A percentile compares a stretch with the other conserved stretches of the same genome.
Evolutionary conservation across 2,329 filamentous ascomycete species (phyloP).

Genomic region (Aaosphaeria pasadenensis): DNA sequence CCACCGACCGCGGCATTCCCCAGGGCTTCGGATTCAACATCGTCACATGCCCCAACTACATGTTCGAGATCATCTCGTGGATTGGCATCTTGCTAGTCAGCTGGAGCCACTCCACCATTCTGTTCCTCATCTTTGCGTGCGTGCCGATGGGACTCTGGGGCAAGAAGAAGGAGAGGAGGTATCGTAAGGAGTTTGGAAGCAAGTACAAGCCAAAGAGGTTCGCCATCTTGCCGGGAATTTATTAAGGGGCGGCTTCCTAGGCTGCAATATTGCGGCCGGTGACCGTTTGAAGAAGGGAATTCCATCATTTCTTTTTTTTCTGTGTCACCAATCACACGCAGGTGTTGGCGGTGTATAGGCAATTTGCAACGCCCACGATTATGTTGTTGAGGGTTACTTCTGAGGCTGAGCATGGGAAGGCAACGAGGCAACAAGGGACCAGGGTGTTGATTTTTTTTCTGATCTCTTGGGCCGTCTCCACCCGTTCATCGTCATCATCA

Average conservation of each 20-base stretch:
- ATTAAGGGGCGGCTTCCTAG: conserved; percentile 42
- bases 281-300: background rate
- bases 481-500: no score
- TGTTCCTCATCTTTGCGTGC: conserved; percentile 73
- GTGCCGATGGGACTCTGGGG: conserved; percentile 86
- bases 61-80: conserved; percentile 90
- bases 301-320: no score
- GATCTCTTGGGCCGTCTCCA: no score
- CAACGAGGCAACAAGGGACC: no score
- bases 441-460: no score
- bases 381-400: no score
- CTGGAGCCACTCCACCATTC: conserved; percentile 70
- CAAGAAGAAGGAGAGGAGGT: conserved; percentile 84
- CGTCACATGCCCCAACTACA: conserved; percentile 96
- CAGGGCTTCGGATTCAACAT: conserved; percentile 77
- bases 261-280: background rate
- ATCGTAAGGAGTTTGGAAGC: conserved; percentile 86
- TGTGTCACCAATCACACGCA: no score
- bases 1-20: conserved; percentile 81
- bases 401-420: no score
- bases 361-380: no score
- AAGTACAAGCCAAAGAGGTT: conserved; percentile 94
- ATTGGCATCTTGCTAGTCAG: conserved; percentile 75
- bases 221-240: conserved; percentile 75
- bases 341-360: no score